A percentile compares a stretch with the other conserved stretches of the same genome.
These are phyloP conservation scores for Marsdenia floribunda DNA, from an alignment of 257 asterid genomes.

Conservation along the genomic window DNA sequence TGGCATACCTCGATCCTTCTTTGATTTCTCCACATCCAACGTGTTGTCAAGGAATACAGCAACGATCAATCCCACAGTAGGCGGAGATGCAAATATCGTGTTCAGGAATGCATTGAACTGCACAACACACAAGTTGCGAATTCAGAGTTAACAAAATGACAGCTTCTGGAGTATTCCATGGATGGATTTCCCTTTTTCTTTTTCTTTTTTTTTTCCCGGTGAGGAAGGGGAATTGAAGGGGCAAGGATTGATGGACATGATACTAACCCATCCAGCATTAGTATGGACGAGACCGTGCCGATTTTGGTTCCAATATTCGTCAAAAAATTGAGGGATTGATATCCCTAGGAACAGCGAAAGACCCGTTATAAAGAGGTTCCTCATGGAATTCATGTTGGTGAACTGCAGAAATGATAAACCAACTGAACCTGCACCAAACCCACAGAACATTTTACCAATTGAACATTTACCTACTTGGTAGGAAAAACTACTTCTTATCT, in stretches of 20 bases:
- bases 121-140: not conserved
- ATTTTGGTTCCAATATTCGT: constrained; percentile 55
- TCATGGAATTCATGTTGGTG: constrained; percentile 98
- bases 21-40: constrained; percentile 83
- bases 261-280: constrained; percentile 95
- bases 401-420: constrained; percentile 95
- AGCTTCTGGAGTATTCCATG: not conserved
- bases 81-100: constrained; percentile 84
- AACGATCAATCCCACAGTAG: constrained; percentile 70
- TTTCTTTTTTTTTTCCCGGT: no score
- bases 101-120: constrained; percentile 93
- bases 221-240: no score
- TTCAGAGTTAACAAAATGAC: not conserved
- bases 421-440: constrained; percentile 66
- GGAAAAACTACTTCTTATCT: not conserved
- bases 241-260: not conserved
- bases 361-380: constrained; percentile 89
- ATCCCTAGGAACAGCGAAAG: constrained; percentile 92
- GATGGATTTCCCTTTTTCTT: no score
- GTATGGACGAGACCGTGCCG: constrained; percentile 81
- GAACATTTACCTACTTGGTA: not conserved
- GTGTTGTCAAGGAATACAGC: constrained; percentile 95
- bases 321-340: constrained; percentile 85
- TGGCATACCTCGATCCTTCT: constrained; percentile 97
- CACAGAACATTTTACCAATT: not conserved